Evolutionary conservation across 768 basidiomycete species (phyloP).

Genomic region (Porphyrellus cyaneotinctus): DNA sequence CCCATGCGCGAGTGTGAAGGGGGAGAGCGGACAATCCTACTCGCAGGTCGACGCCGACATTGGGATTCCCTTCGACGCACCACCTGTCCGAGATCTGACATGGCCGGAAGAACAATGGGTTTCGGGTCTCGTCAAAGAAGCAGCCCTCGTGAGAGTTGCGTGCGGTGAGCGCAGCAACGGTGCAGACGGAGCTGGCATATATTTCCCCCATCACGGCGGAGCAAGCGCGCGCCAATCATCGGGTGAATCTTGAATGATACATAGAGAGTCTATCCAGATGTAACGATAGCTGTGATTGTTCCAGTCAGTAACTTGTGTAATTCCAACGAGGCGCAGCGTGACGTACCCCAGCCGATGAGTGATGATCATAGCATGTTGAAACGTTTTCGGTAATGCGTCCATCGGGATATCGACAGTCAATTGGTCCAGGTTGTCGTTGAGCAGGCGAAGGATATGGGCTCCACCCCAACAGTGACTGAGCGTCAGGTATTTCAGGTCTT

Average conservation of each 20-base stretch:
- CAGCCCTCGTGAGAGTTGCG: not conserved
- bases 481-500: not conserved
- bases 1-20: not conserved
- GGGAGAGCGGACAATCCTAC: not conserved
- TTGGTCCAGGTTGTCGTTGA: not conserved
- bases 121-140: not conserved
- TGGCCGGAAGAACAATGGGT: not conserved
- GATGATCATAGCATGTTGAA: not conserved
- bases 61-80: not conserved
- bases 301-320: not conserved
- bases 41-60: not conserved
- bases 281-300: not conserved
- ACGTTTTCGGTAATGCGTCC: not conserved
- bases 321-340: not conserved
- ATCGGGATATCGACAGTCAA: not conserved
- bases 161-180: not conserved
- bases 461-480: constrained; percentile 2
- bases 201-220: not conserved
- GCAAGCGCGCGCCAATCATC: not conserved
- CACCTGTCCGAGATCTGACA: not conserved
- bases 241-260: not conserved
- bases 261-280: not conserved
- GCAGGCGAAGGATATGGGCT: not conserved
- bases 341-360: not conserved
- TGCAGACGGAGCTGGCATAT: not conserved